Base-by-base conservation (phyloP, 2,329 filamentous ascomycete genomes). In the Fusarium sp. region DNA sequence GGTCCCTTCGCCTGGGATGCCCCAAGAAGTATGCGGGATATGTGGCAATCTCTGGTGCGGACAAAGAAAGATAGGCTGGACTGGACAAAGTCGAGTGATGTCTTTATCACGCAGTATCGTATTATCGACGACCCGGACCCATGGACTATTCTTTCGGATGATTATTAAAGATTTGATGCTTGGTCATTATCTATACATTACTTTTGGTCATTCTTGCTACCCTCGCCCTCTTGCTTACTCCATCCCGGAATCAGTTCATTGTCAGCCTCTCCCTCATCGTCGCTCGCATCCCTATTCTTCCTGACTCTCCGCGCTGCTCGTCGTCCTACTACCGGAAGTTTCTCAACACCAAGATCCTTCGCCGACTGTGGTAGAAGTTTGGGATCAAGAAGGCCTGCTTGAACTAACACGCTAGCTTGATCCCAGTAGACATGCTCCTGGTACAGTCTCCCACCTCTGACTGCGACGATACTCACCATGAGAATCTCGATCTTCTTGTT, bases 401-500 rank as follows among this genome's bases (percentile, higher is more conserved):
- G 91, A 4, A 86, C 79, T 35, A 92, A 77, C 6, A 88, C 88
- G 1, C 88, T 91, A 1, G 85, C 88, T 75, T 91, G 89, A 58
- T 92, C 90, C 90, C 90, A 92, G 38, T 87, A 85, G 18, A 92
- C 90, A 67, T 91, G 89, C 76, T 92, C 90, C 47, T 90, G 88
- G 54, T 88, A 89, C 2, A 92, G 77, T 12, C 88, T 85, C 50
- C 90, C 89, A 1, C 89, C 90, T 4, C 88, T 85, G 49, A 92
- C 82, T 23, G 87, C 87, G 0, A 92, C 89, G 4, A 92, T 84
- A 5, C 86, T 86, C 0, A 89, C 90, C 64, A 91, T 86, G 0
- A 90, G 86, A 8, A 92, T 84, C 46, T 87, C 84, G 2, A 91
- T 83, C 9, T 82, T 78, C 67, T 83, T 84, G 44, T 83, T 81